phyloP scores from a whole-genome alignment of 2,329 filamentous ascomycete genomes.

The Plenodomus tracheiphilus region DNA sequence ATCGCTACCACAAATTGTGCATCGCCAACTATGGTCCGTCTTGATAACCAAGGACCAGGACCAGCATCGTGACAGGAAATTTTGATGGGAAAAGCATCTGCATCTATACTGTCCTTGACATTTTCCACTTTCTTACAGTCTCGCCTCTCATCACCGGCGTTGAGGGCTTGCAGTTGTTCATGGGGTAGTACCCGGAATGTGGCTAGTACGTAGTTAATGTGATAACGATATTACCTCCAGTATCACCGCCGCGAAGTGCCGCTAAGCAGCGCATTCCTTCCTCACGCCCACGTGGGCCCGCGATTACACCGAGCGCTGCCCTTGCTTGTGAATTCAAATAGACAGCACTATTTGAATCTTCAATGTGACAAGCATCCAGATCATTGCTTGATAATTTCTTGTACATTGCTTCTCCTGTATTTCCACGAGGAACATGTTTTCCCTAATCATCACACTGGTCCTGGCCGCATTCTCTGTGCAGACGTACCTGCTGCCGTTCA shows the following conservation, averaged over 20 bases:
- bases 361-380: background rate
- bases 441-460: background rate
- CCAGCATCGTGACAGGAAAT: background rate
- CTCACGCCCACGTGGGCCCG: background rate
- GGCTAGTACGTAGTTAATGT: slow-evolving; percentile 10
- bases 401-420: background rate
- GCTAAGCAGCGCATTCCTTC: slow-evolving; percentile 6
- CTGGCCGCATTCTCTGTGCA: slow-evolving; percentile 2
- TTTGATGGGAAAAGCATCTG: slow-evolving; percentile 8
- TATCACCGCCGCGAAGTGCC: slow-evolving; percentile 1
- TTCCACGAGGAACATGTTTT: background rate
- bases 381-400: background rate
- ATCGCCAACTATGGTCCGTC: slow-evolving; percentile 10
- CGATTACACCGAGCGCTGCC: background rate
- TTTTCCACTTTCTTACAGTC: slow-evolving; percentile 1
- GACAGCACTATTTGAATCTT: background rate
- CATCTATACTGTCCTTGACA: slow-evolving; percentile 6
- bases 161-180: slow-evolving; percentile 8
- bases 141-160: slow-evolving; percentile 16
- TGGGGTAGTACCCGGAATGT: slow-evolving; percentile 6
- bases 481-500: background rate
- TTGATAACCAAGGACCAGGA: slow-evolving; percentile 6
- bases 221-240: slow-evolving; percentile 11
- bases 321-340: background rate
- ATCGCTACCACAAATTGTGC: slow-evolving; percentile 21